A percentile compares a stretch with the other conserved stretches of the same genome.
Conservation (phyloP, 257 asterid species). For the Scutellaria baicalensis region DNA sequence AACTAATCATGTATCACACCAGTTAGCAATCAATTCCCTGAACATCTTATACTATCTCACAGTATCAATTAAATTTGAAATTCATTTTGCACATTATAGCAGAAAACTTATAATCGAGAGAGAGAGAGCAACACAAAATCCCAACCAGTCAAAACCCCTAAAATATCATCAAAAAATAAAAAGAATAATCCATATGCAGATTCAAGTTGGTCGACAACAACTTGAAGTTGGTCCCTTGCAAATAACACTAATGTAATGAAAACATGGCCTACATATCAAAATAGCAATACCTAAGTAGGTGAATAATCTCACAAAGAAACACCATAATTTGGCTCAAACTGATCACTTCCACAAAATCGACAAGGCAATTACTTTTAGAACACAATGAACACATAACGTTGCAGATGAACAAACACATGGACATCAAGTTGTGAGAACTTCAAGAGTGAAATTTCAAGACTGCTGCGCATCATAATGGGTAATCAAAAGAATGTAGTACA, state of each 20-base stretch:
- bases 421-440: neutral
- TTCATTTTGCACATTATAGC: no score
- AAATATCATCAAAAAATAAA: slow-evolving; percentile 9
- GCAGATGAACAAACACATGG: neutral
- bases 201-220: slow-evolving; percentile 25
- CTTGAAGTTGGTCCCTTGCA: neutral
- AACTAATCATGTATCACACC: no score
- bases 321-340: neutral
- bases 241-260: neutral
- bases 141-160: slow-evolving; percentile 17
- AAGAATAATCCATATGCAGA: slow-evolving; percentile 10
- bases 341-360: no score
- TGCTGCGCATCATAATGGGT: slow-evolving; percentile 17
- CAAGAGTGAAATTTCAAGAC: neutral
- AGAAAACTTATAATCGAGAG: no score
- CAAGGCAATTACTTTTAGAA: neutral
- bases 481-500: slow-evolving; percentile 12
- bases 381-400: slow-evolving; percentile 4
- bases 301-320: neutral
- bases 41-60: no score
- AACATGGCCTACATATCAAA: no score
- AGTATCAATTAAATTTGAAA: no score
- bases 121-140: neutral
- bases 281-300: neutral
- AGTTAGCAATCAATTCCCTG: no score